phyloP scores from a whole-genome alignment of 371 early-diverging fungal species.

The Mucor velutinosus region DNA sequence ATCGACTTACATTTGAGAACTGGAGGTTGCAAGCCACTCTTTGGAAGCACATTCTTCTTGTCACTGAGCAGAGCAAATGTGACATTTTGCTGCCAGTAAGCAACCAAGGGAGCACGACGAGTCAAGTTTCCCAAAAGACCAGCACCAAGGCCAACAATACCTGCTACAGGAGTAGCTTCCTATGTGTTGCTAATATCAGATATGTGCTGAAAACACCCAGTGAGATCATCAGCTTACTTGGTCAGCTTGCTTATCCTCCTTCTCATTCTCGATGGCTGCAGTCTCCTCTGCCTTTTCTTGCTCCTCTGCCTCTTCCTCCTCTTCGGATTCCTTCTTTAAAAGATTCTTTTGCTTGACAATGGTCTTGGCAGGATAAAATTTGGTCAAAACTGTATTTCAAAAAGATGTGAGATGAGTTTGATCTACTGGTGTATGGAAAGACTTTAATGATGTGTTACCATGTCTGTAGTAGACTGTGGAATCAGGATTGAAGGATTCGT shows the following conservation, averaged over 20 bases:
- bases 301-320: constrained; percentile 21
- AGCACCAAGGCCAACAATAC: constrained; percentile 23
- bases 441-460: constrained; percentile 40
- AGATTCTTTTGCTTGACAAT: constrained; percentile 71
- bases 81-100: constrained; percentile 87
- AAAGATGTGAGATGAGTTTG: neutral
- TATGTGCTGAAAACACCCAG: neutral
- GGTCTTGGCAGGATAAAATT: constrained; percentile 68
- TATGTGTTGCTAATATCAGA: neutral
- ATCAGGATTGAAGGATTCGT: constrained; percentile 40
- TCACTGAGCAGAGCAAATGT: constrained; percentile 71
- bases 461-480: constrained; percentile 56
- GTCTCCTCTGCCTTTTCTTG: neutral
- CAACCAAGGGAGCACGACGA: constrained; percentile 59
- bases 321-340: constrained; percentile 49
- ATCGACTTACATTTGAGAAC: constrained; percentile 50
- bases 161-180: neutral
- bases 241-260: constrained; percentile 13
- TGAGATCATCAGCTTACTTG: neutral
- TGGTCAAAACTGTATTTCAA: constrained; percentile 60
- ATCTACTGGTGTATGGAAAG: neutral
- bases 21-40: constrained; percentile 52
- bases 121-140: constrained; percentile 36
- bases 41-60: constrained; percentile 47
- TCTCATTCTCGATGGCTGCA: neutral